Evolutionary conservation across 2,329 filamentous ascomycete species (phyloP).

Genomic region (Nigrograna mackinnonii): DNA sequence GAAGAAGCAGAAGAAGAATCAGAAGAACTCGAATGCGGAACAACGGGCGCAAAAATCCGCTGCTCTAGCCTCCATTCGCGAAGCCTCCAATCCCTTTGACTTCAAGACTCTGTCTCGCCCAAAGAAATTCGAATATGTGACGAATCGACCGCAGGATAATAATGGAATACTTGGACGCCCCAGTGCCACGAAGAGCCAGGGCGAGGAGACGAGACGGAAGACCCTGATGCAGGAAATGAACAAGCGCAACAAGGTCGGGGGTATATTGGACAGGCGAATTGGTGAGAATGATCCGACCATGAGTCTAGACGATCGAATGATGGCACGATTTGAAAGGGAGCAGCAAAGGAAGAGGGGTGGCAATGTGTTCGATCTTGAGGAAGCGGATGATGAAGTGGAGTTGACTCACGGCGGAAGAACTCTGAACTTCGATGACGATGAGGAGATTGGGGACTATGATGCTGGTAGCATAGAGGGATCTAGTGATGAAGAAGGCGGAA

Average conservation of each 20-base stretch:
- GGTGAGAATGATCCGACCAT: slow-evolving; percentile 94
- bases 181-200: slow-evolving; percentile 79
- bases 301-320: slow-evolving; percentile 89
- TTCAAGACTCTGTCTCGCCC: slow-evolving; percentile 78
- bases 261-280: slow-evolving; percentile 89
- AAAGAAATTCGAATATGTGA: slow-evolving; percentile 85
- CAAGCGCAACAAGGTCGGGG: slow-evolving; percentile 85
- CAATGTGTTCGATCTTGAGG: slow-evolving; percentile 88
- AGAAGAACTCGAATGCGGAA: slow-evolving; percentile 69
- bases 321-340: slow-evolving; percentile 87
- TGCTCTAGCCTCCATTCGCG: slow-evolving; percentile 83
- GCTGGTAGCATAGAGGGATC: slow-evolving; percentile 69
- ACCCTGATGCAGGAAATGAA: slow-evolving; percentile 91
- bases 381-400: slow-evolving; percentile 69
- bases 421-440: slow-evolving; percentile 63
- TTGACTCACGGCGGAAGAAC: slow-evolving; percentile 85
- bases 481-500: slow-evolving; percentile 44
- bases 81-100: slow-evolving; percentile 98
- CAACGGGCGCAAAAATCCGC: slow-evolving; percentile 77
- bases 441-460: slow-evolving; percentile 75
- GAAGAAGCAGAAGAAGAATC: slow-evolving; percentile 82
- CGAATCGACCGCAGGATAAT: slow-evolving; percentile 56
- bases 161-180: slow-evolving; percentile 72
- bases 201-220: slow-evolving; percentile 83
- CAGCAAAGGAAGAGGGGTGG: slow-evolving; percentile 80